These are phyloP conservation scores for Colletotrichum acutatum DNA, from an alignment of 2,329 filamentous ascomycete genomes.

Conservation along the genomic window DNA sequence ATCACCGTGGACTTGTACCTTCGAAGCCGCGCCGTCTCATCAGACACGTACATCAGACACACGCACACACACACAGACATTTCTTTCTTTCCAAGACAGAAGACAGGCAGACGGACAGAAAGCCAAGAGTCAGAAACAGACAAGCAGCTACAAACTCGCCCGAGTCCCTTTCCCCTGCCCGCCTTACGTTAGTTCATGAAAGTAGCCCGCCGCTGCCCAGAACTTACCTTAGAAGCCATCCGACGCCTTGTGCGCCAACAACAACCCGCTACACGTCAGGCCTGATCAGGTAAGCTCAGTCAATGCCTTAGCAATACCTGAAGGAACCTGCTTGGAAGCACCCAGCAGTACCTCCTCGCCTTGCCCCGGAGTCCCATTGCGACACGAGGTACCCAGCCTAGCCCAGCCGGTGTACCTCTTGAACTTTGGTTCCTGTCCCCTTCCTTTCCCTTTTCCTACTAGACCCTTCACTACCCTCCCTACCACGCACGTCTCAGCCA, in stretches of 20 bases:
- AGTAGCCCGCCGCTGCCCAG: not conserved
- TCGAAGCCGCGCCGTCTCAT: slow-evolving; percentile 7
- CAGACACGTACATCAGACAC: slow-evolving; percentile 9
- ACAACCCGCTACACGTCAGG: not conserved
- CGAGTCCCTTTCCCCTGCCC: not conserved
- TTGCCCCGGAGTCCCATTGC: not conserved
- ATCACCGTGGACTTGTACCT: not conserved
- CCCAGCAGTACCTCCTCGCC: not conserved
- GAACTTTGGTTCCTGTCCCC: not conserved
- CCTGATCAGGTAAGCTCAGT: not conserved
- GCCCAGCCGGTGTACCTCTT: not conserved
- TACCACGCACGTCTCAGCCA: not conserved
- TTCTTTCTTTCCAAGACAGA: not conserved
- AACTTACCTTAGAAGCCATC: not conserved
- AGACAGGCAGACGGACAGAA: not conserved
- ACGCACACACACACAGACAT: slow-evolving; percentile 4
- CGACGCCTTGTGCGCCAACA: not conserved
- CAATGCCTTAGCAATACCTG: not conserved
- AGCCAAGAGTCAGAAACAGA: not conserved
- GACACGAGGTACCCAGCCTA: not conserved
- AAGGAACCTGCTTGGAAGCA: not conserved
- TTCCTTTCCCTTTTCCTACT: not conserved
- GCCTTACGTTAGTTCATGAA: slow-evolving; percentile 17
- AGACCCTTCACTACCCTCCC: not conserved
- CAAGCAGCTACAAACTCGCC: not conserved